These are phyloP conservation scores for Haematococcus sp. DNA, from an alignment of 139 green algal genomes.

Conservation along the genomic window DNA sequence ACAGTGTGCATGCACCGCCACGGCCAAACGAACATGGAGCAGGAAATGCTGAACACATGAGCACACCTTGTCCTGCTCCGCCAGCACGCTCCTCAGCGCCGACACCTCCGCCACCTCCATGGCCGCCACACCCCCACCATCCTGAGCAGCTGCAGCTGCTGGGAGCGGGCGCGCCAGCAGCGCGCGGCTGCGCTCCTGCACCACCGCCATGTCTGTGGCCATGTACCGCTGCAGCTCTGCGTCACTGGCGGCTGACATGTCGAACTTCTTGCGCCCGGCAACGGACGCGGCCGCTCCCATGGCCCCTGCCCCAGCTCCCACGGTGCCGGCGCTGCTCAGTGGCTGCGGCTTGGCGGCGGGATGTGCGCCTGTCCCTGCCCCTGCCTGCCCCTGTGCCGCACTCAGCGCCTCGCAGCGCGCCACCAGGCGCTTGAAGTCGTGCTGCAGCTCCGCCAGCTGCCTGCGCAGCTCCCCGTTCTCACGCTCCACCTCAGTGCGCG, in stretches of 20 bases:
- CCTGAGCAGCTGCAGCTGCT: background rate
- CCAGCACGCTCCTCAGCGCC: background rate
- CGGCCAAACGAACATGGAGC: too few relatives aligned
- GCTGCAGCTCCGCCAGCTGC: conserved; percentile 5
- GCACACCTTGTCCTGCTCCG: conserved; percentile 6
- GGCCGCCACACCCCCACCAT: background rate
- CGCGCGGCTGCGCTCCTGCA: background rate
- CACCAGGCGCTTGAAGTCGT: conserved; percentile 2
- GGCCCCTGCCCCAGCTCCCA: background rate
- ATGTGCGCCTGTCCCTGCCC: background rate
- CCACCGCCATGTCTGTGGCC: background rate
- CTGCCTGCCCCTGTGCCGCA: background rate
- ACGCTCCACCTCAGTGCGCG: background rate
- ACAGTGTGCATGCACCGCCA: too few relatives aligned
- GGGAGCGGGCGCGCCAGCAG: background rate
- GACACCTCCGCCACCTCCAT: background rate
- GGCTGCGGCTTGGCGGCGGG: background rate
- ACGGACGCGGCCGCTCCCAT: background rate
- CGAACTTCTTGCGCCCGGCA: too few relatives aligned
- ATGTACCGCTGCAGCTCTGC: background rate
- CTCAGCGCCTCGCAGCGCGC: background rate
- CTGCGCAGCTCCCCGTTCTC: background rate
- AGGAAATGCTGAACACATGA: too few relatives aligned
- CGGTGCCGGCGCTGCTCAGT: too few relatives aligned
- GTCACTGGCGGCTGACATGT: background rate